Percentiles rank a stretch among this genome's conserved stretches.
These are phyloP conservation scores for Rhododendron henanense DNA, from an alignment of 148 eudicot genomes.

Conservation along the genomic window DNA sequence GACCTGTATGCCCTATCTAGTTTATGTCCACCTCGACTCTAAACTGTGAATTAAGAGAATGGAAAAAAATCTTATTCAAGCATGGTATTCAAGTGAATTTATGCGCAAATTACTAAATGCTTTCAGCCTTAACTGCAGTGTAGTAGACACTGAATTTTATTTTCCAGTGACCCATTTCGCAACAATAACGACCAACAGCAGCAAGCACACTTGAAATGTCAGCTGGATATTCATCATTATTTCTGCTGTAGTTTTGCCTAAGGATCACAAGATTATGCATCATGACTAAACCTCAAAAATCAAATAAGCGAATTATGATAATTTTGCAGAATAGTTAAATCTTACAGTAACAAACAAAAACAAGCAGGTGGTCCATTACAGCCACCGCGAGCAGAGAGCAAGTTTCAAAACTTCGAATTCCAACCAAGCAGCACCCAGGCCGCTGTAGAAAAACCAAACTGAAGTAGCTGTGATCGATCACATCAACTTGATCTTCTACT, in stretches of 20 bases:
- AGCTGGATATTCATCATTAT: too few species aligned
- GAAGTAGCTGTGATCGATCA: neutral
- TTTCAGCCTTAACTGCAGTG: neutral
- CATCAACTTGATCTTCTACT: constrained; percentile 29
- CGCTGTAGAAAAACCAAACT: neutral
- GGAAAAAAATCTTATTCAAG: neutral
- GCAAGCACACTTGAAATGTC: too few species aligned
- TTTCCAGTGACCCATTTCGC: neutral
- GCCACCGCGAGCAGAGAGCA: neutral
- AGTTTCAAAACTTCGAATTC: neutral
- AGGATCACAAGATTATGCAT: neutral
- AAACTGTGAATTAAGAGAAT: neutral
- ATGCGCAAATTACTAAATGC: too few species aligned
- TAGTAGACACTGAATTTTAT: neutral
- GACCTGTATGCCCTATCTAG: neutral
- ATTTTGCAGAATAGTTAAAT: too few species aligned
- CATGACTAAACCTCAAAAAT: neutral
- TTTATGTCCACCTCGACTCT: neutral
- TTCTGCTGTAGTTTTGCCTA: neutral
- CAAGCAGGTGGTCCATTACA: neutral
- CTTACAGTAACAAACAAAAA: neutral
- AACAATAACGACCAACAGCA: neutral
- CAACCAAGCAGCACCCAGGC: neutral
- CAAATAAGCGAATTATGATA: too few species aligned
- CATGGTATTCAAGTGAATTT: too few species aligned